These are phyloP conservation scores for Trichoderma pleuroti DNA, from an alignment of 2,329 filamentous ascomycete genomes.

Conservation along the genomic window DNA sequence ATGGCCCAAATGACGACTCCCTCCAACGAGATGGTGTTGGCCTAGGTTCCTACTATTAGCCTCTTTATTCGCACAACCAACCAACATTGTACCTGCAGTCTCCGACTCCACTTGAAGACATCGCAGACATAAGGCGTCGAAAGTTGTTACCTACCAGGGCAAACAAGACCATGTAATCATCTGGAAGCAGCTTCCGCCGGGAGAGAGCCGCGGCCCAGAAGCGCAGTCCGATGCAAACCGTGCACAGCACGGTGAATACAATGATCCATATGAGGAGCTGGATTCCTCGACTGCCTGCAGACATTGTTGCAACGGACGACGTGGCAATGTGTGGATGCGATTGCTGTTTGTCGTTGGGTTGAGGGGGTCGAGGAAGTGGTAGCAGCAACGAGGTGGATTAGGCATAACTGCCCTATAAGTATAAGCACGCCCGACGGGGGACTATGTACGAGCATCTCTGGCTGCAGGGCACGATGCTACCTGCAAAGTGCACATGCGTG, in stretches of 20 bases:
- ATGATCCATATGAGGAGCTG: conserved; percentile 17
- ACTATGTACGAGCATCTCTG: not conserved
- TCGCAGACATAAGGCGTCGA: not conserved
- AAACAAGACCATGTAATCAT: conserved; percentile 24
- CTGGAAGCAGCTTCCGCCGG: not conserved
- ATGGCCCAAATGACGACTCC: not conserved
- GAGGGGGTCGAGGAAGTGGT: not conserved
- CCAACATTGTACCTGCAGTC: not conserved
- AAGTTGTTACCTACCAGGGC: conserved; percentile 24
- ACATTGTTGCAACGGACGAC: not conserved
- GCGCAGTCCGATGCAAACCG: conserved; percentile 22
- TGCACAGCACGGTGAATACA: conserved; percentile 22
- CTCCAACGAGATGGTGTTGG: not conserved
- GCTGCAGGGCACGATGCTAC: not conserved
- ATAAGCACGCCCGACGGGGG: not conserved
- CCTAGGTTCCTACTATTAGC: not conserved
- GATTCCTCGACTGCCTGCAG: not conserved
- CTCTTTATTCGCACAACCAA: not conserved
- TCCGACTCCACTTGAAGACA: not conserved
- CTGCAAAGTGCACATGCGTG: not conserved
- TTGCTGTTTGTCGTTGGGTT: not conserved
- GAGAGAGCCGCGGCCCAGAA: conserved; percentile 25
- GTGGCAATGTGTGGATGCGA: not conserved
- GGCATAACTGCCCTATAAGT: conserved; percentile 1
- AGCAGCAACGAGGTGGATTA: not conserved